These are phyloP conservation scores for Apodospora peruviana DNA, from an alignment of 495 filamentous ascomycete genomes.

Conservation along the genomic window DNA sequence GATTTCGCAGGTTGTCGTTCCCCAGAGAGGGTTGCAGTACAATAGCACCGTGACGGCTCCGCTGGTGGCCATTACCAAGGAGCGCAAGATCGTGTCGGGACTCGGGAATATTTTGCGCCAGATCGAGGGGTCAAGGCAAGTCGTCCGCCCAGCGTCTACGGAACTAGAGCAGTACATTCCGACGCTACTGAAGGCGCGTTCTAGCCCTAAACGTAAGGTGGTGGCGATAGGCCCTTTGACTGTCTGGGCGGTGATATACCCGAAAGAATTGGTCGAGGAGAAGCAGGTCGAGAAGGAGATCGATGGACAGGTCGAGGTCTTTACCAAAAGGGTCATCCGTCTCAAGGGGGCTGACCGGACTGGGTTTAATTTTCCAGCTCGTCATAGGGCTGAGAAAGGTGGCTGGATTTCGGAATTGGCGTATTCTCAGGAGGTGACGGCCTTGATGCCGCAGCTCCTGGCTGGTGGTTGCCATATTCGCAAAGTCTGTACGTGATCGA, in stretches of 20 bases:
- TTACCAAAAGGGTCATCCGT: neutral
- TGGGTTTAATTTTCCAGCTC: too few species aligned
- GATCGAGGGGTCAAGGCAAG: slow-evolving; percentile 45
- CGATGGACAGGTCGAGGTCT: neutral
- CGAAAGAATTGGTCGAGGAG: slow-evolving; percentile 18
- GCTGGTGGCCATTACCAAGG: slow-evolving; percentile 59
- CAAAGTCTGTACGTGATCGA: slow-evolving; percentile 47
- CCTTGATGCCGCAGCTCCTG: slow-evolving; percentile 20
- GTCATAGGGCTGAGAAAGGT: neutral
- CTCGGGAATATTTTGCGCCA: slow-evolving; percentile 81
- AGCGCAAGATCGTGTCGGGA: slow-evolving; percentile 57
- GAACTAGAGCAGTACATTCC: slow-evolving; percentile 68
- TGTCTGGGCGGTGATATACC: slow-evolving; percentile 73
- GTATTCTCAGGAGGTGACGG: slow-evolving; percentile 1
- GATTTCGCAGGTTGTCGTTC: slow-evolving; percentile 21
- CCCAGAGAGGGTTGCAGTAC: slow-evolving; percentile 1
- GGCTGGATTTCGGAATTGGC: slow-evolving; percentile 1
- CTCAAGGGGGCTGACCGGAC: too few species aligned
- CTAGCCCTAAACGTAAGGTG: slow-evolving; percentile 4
- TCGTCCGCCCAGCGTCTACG: slow-evolving; percentile 64
- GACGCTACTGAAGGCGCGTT: slow-evolving; percentile 46
- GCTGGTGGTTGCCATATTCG: slow-evolving; percentile 51
- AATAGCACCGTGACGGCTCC: slow-evolving; percentile 36
- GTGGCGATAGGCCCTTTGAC: slow-evolving; percentile 46
- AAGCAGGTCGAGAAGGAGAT: too few species aligned